Conservation (phyloP, 257 asterid species). For the Solanum chmielewskii region DNA sequence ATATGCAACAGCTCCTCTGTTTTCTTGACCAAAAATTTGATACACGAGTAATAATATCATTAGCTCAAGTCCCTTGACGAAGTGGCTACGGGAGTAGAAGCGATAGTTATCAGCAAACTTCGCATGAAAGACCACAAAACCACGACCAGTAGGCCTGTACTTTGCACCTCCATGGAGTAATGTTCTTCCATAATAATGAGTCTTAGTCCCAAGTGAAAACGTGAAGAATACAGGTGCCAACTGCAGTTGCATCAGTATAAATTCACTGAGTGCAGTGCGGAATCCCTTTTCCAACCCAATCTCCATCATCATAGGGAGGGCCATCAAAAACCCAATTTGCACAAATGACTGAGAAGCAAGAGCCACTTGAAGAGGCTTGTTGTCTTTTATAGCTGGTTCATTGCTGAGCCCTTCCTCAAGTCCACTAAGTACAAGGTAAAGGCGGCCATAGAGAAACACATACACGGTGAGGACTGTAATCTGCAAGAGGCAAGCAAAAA, state of each 20-base stretch:
- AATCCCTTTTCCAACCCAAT: slow-evolving; percentile 91
- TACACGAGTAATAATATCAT: slow-evolving; percentile 78
- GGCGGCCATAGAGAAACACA: slow-evolving; percentile 89
- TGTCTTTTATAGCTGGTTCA: slow-evolving; percentile 50
- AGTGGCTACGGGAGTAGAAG: slow-evolving; percentile 95
- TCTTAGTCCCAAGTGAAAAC: slow-evolving; percentile 90
- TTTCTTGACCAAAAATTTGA: slow-evolving; percentile 66
- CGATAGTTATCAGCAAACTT: slow-evolving; percentile 94
- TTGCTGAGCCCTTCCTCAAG: slow-evolving; percentile 67
- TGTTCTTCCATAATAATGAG: slow-evolving; percentile 90
- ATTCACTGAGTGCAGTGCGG: slow-evolving; percentile 86
- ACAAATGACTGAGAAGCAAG: slow-evolving; percentile 94
- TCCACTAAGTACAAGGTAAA: slow-evolving; percentile 92
- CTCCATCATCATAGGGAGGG: slow-evolving; percentile 99
- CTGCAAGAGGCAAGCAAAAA: slow-evolving; percentile 34
- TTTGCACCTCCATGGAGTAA: slow-evolving; percentile 96
- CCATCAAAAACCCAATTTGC: slow-evolving; percentile 93
- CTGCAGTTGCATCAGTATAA: slow-evolving; percentile 89
- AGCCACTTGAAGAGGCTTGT: slow-evolving; percentile 77
- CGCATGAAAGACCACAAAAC: slow-evolving; percentile 96
- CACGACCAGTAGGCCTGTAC: slow-evolving; percentile 95
- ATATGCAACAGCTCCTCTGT: slow-evolving; percentile 66
- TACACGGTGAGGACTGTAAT: slow-evolving; percentile 92
- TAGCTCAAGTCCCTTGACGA: slow-evolving; percentile 88
- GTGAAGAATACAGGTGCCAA: slow-evolving; percentile 97